These are phyloP conservation scores for Lojkania enalia DNA, from an alignment of 2,329 filamentous ascomycete species.

Conservation along the genomic window DNA sequence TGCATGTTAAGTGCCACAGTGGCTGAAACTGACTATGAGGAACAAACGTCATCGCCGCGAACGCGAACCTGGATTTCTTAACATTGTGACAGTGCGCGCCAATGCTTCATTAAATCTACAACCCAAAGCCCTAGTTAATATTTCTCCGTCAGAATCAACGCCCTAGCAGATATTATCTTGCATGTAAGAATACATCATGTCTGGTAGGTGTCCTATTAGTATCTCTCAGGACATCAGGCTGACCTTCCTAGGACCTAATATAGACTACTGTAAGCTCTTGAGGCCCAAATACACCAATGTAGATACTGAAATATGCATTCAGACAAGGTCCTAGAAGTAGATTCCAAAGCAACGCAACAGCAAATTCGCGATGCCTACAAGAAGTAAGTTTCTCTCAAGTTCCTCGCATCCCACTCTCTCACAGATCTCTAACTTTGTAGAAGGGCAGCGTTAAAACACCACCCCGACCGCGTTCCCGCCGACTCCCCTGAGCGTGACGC, in stretches of 20 bases:
- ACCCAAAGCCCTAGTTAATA: neutral
- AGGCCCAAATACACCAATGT: neutral
- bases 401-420: neutral
- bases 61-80: neutral
- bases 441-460: slow-evolving; percentile 85
- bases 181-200: neutral
- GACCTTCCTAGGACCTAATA: neutral
- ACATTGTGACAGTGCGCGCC: neutral
- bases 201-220: neutral
- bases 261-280: slow-evolving; percentile 2
- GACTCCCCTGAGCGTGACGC: slow-evolving; percentile 80
- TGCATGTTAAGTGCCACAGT: too few species aligned
- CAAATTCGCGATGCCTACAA: slow-evolving; percentile 96
- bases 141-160: neutral
- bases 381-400: slow-evolving; percentile 57
- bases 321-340: slow-evolving; percentile 62
- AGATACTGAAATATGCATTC: neutral
- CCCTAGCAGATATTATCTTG: neutral
- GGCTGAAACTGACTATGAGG: neutral
- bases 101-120: neutral
- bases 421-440: slow-evolving; percentile 7
- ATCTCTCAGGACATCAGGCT: neutral
- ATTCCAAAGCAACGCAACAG: slow-evolving; percentile 73
- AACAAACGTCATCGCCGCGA: neutral
- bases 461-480: slow-evolving; percentile 85